Percentiles rank a stretch among this genome's conserved stretches.
Evolutionary conservation across 2,329 filamentous ascomycete species (phyloP).

Genomic region (Elsinoe ampelina): DNA sequence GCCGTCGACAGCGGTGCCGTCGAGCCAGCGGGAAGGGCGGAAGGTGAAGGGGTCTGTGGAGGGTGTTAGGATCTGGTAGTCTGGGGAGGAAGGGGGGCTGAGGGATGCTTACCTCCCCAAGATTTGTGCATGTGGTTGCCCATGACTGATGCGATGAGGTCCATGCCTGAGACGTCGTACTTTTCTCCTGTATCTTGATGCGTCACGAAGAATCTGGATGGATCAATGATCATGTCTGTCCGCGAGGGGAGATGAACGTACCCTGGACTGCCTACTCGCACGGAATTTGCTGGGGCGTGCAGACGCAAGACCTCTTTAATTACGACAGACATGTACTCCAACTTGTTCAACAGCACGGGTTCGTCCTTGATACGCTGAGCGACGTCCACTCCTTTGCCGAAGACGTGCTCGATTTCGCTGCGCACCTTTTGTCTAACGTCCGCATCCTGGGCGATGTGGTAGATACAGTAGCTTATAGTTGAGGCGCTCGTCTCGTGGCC

Average conservation of each 20-base stretch:
- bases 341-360: constrained; percentile 40
- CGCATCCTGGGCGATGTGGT: constrained; percentile 32
- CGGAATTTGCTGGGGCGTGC: constrained; percentile 40
- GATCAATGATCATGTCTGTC: not conserved
- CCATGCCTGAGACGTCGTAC: constrained; percentile 36
- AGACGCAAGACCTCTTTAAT: constrained; percentile 47
- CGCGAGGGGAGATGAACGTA: not conserved
- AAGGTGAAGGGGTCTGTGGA: constrained; percentile 25
- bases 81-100: constrained; percentile 22
- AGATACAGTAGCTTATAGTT: constrained; percentile 31
- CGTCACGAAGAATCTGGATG: constrained; percentile 30
- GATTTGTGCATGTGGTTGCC: constrained; percentile 30
- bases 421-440: constrained; percentile 29
- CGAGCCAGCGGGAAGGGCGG: constrained; percentile 41
- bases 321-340: constrained; percentile 44
- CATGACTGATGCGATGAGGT: constrained; percentile 34
- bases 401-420: constrained; percentile 45
- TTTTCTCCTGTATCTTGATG: constrained; percentile 35
- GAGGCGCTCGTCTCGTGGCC: constrained; percentile 35
- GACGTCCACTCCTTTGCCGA: constrained; percentile 30
- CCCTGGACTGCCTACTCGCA: constrained; percentile 28
- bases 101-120: constrained; percentile 29
- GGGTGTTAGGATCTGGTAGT: not conserved
- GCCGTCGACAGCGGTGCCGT: constrained; percentile 30
- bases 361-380: constrained; percentile 31